These are phyloP conservation scores for Xerophyta viscosa DNA, from an alignment of 106 monocot genomes.

Conservation along the genomic window DNA sequence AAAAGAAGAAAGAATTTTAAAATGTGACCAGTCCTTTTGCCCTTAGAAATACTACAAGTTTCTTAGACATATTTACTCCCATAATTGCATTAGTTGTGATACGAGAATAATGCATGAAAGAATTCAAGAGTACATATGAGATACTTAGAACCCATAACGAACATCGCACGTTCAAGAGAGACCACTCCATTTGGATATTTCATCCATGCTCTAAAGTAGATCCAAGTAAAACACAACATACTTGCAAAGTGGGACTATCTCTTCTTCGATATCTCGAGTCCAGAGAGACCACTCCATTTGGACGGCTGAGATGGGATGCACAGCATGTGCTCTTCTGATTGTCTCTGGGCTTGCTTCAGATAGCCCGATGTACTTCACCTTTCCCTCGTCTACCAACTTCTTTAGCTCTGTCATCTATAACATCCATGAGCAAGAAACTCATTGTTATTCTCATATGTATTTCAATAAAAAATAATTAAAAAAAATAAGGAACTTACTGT, in stretches of 20 bases:
- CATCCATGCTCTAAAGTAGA: not conserved
- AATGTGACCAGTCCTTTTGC: no score
- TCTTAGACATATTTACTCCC: no score
- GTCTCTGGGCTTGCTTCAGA: conserved; percentile 81
- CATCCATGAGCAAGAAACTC: not conserved
- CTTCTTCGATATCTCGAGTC: conserved; percentile 73
- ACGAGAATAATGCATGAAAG: no score
- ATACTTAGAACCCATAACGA: no score
- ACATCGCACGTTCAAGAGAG: not conserved
- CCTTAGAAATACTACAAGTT: no score
- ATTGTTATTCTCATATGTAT: no score
- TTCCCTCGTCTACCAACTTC: conserved; percentile 61
- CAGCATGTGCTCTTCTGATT: conserved; percentile 67
- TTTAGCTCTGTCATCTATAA: conserved; percentile 34
- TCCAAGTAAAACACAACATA: not conserved
- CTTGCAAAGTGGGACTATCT: conserved; percentile 60
- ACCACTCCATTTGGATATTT: not conserved
- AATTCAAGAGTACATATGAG: no score
- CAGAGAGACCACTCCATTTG: conserved; percentile 89
- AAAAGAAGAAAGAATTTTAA: no score
- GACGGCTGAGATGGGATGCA: conserved; percentile 73
- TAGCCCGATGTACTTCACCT: conserved; percentile 75
- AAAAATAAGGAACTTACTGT: conserved; percentile 30
- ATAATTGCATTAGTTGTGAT: no score
- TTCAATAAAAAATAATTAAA: not conserved